Percentiles rank a stretch among this genome's conserved stretches.
Evolutionary conservation across 2,329 filamentous ascomycete genomes (phyloP).

Genomic region (Harringtonia aguacate): DNA sequence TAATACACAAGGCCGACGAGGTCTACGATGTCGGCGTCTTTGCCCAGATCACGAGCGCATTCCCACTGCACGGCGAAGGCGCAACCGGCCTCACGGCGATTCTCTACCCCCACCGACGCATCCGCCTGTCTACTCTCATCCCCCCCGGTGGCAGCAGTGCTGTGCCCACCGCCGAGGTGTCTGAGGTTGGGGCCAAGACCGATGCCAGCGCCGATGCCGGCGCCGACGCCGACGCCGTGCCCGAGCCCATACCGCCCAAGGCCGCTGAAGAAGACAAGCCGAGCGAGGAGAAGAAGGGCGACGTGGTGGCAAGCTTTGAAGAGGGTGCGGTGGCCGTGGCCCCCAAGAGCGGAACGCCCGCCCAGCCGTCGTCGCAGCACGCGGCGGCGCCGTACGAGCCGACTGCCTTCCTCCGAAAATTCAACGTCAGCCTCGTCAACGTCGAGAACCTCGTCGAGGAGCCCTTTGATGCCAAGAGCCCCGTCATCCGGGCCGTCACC

Average conservation of each 20-base stretch:
- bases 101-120: slow-evolving; percentile 88
- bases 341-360: slow-evolving; percentile 34
- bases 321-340: slow-evolving; percentile 53
- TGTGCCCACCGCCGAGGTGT: not conserved
- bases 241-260: slow-evolving; percentile 50
- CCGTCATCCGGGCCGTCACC: slow-evolving; percentile 80
- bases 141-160: slow-evolving; percentile 47
- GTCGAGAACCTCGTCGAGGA: slow-evolving; percentile 89
- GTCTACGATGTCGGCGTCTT: slow-evolving; percentile 96
- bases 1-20: slow-evolving; percentile 81
- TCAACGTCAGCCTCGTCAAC: slow-evolving; percentile 86
- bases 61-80: slow-evolving; percentile 80
- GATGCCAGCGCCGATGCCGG: not conserved
- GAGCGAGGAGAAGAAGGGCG: slow-evolving; percentile 65
- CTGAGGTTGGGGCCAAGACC: not conserved
- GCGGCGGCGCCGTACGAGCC: slow-evolving; percentile 58
- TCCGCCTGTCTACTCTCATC: slow-evolving; percentile 76
- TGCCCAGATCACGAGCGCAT: slow-evolving; percentile 93
- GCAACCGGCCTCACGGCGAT: slow-evolving; percentile 81
- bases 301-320: slow-evolving; percentile 95
- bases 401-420: slow-evolving; percentile 83
- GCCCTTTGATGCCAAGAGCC: slow-evolving; percentile 80
- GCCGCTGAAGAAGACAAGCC: slow-evolving; percentile 37
- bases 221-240: slow-evolving; percentile 19
- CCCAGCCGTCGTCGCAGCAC: not conserved